A percentile compares a stretch with the other conserved stretches of the same genome.
Evolutionary conservation across 2,329 filamentous ascomycete genomes (phyloP).

Genomic region (Cladosporium sp.): DNA sequence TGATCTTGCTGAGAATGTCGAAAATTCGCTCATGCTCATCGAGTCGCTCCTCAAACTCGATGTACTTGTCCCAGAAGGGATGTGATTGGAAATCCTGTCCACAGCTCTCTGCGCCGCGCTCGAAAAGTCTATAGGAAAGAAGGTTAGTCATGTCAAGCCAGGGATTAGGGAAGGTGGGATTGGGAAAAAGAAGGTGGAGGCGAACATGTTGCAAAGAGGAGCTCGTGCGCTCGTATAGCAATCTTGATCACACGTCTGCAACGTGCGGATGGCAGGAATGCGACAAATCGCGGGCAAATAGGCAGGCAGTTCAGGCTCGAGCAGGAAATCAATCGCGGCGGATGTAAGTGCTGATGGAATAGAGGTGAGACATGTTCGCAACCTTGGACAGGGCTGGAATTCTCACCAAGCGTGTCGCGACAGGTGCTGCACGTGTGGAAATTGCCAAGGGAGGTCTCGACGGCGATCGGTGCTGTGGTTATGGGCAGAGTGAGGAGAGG

Average conservation of each 20-base stretch:
- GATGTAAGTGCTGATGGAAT: conserved; percentile 22
- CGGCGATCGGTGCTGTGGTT: conserved; percentile 17
- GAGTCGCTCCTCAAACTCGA: conserved; percentile 91
- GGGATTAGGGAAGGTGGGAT: conserved; percentile 11
- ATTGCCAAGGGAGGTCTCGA: conserved; percentile 4
- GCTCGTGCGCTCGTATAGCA: conserved; percentile 7
- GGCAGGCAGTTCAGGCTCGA: conserved; percentile 12
- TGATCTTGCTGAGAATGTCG: conserved; percentile 72
- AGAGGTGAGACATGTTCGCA: conserved; percentile 28
- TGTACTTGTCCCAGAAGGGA: conserved; percentile 98
- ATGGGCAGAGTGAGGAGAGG: conserved; percentile 50
- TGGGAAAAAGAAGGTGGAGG: conserved; percentile 27
- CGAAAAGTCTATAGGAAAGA: conserved; percentile 66
- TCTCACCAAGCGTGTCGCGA: conserved; percentile 24
- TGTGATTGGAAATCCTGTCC: conserved; percentile 92
- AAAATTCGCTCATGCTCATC: conserved; percentile 83
- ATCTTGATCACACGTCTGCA: background rate
- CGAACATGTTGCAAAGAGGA: conserved; percentile 25
- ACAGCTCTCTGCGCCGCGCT: conserved; percentile 77
- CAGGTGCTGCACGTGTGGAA: conserved; percentile 13
- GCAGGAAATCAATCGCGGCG: conserved; percentile 13
- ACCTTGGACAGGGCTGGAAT: conserved; percentile 21
- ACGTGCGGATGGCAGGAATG: background rate
- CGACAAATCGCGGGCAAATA: background rate
- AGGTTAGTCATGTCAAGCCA: conserved; percentile 35